Evolutionary conservation across 164 flowering plant genomes (phyloP), one percentile per base, ranked within the genome.

Genomic region (Euptelea pleiosperma): DNA sequence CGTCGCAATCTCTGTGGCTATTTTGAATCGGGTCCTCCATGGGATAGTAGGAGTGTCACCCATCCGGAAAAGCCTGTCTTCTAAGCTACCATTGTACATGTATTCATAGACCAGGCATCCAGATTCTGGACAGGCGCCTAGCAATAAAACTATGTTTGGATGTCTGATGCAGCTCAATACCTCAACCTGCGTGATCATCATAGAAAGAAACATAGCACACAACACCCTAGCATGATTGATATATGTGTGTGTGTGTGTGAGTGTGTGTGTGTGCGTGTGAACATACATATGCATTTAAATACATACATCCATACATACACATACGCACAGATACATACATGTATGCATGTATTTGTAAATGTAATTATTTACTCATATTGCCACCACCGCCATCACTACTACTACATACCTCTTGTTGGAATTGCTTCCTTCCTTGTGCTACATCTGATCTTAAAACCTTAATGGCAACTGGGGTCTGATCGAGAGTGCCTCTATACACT

Each of bases 101-200:
- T 64, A 79, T 49, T 87, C 95, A 47, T 87, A 84, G 3, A 87
- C 95, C 39, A 87, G 70, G 66, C 87, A 79, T 41, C 95, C 95
- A 25, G 74, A 79, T 49, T 83, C 91, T 1, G 95, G 89, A 45
- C 91, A 84, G 0, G 95, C 95, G 0, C 95, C 91, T 8, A 87
- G 75, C 16, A 87, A 77, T 18, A 85, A 70, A 16, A 87, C 95
- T 91, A 87, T 76, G 77, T 87, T 69, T 41, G 95, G 95, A 62
- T 87, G 91, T 43, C 91, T 70, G n/a, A 87, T 84, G 79, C 75
- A 63, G 70, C 95, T 70, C 36, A 87, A 71, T 14, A 87, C 78
- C 79, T 87, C 91, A 43, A 87, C 78, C 94, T 86, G 75, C 43
- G 58, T 41, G 1, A 45, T n/a, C n/a, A n/a, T n/a, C n/a, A n/a